phyloP scores from a whole-genome alignment of 331 rosid species.

The Phaseolus coccineus region DNA sequence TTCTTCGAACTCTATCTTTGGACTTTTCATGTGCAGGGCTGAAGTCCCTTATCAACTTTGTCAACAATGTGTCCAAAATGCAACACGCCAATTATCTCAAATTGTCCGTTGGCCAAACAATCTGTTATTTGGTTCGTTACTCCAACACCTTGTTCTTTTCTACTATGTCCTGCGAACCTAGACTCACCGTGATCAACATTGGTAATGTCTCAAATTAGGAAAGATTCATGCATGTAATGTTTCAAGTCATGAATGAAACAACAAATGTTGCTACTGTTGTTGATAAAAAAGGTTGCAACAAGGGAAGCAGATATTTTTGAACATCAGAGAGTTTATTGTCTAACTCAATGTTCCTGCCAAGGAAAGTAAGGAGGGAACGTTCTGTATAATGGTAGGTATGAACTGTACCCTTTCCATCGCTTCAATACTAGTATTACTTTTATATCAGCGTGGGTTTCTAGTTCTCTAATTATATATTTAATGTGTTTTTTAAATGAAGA shows the following conservation, averaged over 20 bases:
- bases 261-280: neutral
- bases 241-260: neutral
- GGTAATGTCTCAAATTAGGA: neutral
- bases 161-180: neutral
- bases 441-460: too few species aligned
- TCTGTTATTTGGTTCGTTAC: constrained; percentile 54
- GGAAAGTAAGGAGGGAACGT: constrained; percentile 26
- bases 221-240: constrained; percentile 15
- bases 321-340: neutral
- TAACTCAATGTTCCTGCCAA: constrained; percentile 52
- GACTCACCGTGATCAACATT: neutral
- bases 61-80: constrained; percentile 42
- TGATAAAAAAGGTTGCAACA: constrained; percentile 33
- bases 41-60: constrained; percentile 46
- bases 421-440: too few species aligned
- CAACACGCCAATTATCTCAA: neutral
- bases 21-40: constrained; percentile 62
- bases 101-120: constrained; percentile 36
- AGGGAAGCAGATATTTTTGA: neutral
- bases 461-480: too few species aligned
- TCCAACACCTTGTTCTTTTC: constrained; percentile 53
- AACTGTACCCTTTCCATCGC: constrained; percentile 44
- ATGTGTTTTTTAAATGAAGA: too few species aligned
- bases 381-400: constrained; percentile 41
- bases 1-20: constrained; percentile 24